Evolutionary conservation across 2,329 filamentous ascomycete species (phyloP), one percentile per base, ranked within the genome.

Genomic region (Aspergillus bombycis): DNA sequence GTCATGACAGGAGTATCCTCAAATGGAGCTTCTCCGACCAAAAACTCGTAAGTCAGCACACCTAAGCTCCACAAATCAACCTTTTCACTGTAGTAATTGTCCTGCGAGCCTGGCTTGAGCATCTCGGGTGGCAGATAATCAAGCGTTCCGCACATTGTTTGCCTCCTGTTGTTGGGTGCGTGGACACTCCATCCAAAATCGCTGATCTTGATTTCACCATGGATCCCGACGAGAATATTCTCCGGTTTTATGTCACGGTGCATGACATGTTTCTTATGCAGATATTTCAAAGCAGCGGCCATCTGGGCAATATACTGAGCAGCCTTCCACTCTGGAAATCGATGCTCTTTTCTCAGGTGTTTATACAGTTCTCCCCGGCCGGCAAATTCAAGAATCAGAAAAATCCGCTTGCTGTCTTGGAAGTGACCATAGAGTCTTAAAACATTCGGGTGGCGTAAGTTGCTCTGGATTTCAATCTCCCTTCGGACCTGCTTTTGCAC

Each of bases 121-220:
- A 99, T 99, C 88, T 99, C 95, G 5, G 95, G 95, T 3, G 95
- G 95, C 19, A 99, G 87, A 78, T 99, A 99, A 80, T 99, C 95
- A 48, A 98, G 87, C 21, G 95, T 99, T 67, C 95, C 95, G 78
- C 95, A 99, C 88, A 98, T 94, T 61, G 95, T 99, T 74, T 94
- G 91, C 66, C 95, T 86, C 70, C 95, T 85, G 81, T 94, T 96
- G 79, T 96, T 97, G 32, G 95, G 95, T 6, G 95, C 95, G 79
- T 99, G 95, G 4, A 98, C 95, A 76, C 92, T 96, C 95, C 95
- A 99, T 57, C 95, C 94, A 74, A 98, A 99, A 79, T 99, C 95
- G 5, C 93, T 96, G 74, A 99, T 94, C 80, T 99, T 99, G 82
- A 99, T 94, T 83, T 99, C 95, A 69, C 94, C 95, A 75, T 98